Base-by-base conservation (phyloP, 1,284 basidiomycete genomes). In the Ceratobasidium sp. region DNA sequence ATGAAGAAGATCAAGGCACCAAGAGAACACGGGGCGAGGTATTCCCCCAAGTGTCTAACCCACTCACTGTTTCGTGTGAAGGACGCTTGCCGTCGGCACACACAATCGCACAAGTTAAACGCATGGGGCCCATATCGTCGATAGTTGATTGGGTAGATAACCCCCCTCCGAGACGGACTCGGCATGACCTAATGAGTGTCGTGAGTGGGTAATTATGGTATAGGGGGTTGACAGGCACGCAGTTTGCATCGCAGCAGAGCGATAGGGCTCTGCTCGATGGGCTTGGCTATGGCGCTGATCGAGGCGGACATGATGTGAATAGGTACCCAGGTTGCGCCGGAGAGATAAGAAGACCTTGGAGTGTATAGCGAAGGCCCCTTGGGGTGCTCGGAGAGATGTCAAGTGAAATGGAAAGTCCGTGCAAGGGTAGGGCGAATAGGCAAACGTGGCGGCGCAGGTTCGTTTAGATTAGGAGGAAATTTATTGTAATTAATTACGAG, bases 1-100 rank as follows among this genome's bases (percentile, higher is more conserved):
- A n/a, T 33, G 26, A 33, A 61, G 57, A 61, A 28, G 57, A 61
- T 38, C 57, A 28, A 61, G 57, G 57, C 57, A 61, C 57, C 57
- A 28, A 61, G 28, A 28, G 33, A 33, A 33, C 33, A 33, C 33
- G 33, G 33, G 33, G 33, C 33, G 33, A 33, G 1, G 33, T 33
- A 33, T 33, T 33, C 33, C 33, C 33, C 33, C 33, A 33, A 33
- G 33, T 33, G 33, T 33, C 33, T 33, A 33, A 33, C 33, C 33
- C 33, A 33, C 33, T 33, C 33, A 4, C 33, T 33, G 33, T 33
- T 33, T 33, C 33, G 33, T 48, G 17, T 48, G 46, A 48, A 48
- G 17, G 46, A 48, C 46, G 46, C 12, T 17, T 48, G 46, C 46
- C 46, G 46, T 48, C 46, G 46, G 46, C 46, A 48, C 33, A 33